These are phyloP conservation scores for Oryza nivara DNA, from an alignment of 176 grass and related monocot species.

Conservation along the genomic window DNA sequence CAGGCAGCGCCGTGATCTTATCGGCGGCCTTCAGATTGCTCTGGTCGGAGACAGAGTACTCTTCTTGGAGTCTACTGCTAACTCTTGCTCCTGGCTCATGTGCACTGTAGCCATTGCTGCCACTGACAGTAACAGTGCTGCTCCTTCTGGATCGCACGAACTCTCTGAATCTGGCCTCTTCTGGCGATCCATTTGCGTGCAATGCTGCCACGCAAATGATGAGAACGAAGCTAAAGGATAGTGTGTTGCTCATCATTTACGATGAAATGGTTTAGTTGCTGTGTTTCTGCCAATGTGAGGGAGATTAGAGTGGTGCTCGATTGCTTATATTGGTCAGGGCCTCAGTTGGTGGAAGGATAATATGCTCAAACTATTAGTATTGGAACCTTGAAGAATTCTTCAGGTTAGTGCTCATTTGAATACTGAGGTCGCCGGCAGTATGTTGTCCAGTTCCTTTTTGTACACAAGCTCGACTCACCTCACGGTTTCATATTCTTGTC, in stretches of 20 bases:
- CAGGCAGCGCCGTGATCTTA: constrained; percentile 34
- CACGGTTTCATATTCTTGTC: not conserved
- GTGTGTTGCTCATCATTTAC: not conserved
- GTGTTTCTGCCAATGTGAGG: not conserved
- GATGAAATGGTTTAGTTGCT: not conserved
- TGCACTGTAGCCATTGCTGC: not conserved
- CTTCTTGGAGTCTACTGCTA: not conserved
- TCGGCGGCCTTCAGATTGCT: constrained; percentile 18
- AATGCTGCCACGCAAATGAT: not conserved
- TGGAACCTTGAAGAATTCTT: not conserved
- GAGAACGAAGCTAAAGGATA: not conserved
- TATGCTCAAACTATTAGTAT: not conserved
- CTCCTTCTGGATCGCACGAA: not conserved
- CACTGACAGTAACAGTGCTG: not conserved
- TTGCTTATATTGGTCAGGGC: constrained; percentile 11
- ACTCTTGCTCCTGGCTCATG: not conserved
- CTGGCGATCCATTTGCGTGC: not conserved
- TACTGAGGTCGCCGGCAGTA: constrained; percentile 2
- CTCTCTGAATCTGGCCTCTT: constrained; percentile 20
- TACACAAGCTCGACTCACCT: not conserved
- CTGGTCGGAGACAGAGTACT: constrained; percentile 16
- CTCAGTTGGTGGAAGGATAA: not conserved
- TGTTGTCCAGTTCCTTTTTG: constrained; percentile 12
- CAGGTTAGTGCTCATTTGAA: not conserved
- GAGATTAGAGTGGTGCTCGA: not conserved